Base-by-base conservation (phyloP, 2,329 filamentous ascomycete species). In the Mollisia scopiformis region DNA sequence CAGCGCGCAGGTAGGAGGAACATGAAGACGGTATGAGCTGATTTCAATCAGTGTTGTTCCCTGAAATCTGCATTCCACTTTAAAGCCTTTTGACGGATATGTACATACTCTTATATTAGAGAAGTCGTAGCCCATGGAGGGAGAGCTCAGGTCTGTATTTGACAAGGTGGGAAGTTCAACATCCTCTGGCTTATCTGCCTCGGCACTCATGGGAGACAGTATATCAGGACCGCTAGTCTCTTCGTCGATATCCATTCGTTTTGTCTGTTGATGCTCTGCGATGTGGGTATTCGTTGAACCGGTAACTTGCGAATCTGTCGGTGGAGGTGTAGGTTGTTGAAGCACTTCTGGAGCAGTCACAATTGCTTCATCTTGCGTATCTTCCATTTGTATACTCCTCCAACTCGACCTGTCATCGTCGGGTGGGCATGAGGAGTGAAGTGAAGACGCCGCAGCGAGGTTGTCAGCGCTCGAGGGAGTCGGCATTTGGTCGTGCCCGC, bases 1-100 rank as follows among this genome's bases (percentile, higher is more conserved):
- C 93, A 2, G 93, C 87, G 49, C 92, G 89, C 58, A 99, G 81
- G 74, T 89, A 96, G 0, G 92, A 95, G 0, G 92, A 97, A 1
- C 92, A 88, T n/a, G 90, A 88, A 57, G 88, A 88, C 2, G 93
- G 90, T 59, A 90, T 83, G 66, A 75, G 63, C 73, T 75, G 56
- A 58, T 13, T 53, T 27, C 8, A 16, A 55, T 66, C 8, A 68
- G 58, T 55, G 31, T 21, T 46, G 6, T 28, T 31, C 25, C 35
- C 13, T 27, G 1, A 27, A 47, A 27, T 47, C n/a, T n/a, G n/a
- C n/a, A n/a, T n/a, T n/a, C n/a, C n/a, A n/a, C n/a, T n/a, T n/a
- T n/a, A n/a, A n/a, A n/a, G n/a, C 23, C 25, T 47, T 16, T 25
- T 23, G 11, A 3, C 7, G 10, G 8, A 27, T 25, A n/a, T 28